Evolutionary conservation across 805 yeast species (phyloP).

Genomic region (Yamadazyma kitorensis): DNA sequence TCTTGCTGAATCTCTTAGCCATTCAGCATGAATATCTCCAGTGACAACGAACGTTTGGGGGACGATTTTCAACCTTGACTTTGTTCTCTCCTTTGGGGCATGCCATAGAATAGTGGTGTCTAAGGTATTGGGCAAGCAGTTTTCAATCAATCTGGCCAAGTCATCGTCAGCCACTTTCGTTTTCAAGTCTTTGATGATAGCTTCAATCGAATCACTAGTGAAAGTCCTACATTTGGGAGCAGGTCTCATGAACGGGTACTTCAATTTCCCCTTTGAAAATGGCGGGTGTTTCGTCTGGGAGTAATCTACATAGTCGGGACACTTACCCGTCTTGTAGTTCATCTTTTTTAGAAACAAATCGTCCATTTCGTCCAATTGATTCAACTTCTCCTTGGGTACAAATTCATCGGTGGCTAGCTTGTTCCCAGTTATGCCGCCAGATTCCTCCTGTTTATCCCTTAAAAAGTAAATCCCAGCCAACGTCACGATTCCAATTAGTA

Average conservation of each 20-base stretch:
- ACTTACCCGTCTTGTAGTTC: too few relatives aligned
- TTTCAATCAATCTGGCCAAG: slow-evolving; percentile 72
- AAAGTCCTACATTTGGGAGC: slow-evolving; percentile 70
- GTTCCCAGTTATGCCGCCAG: too few relatives aligned
- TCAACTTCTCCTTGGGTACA: too few relatives aligned
- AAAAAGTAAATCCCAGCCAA: too few relatives aligned
- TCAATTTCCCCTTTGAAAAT: slow-evolving; percentile 50
- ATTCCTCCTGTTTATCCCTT: too few relatives aligned
- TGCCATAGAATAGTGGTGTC: slow-evolving; percentile 87
- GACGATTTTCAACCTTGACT: slow-evolving; percentile 3
- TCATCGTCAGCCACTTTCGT: slow-evolving; percentile 56
- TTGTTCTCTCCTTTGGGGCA: slow-evolving; percentile 3
- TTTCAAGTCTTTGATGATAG: slow-evolving; percentile 51
- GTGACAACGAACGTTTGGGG: slow-evolving; percentile 78
- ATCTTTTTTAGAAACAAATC: too few relatives aligned
- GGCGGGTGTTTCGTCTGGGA: slow-evolving; percentile 57
- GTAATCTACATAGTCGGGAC: slow-evolving; percentile 65
- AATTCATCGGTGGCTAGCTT: too few relatives aligned
- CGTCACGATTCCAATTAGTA: too few relatives aligned
- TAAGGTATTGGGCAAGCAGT: slow-evolving; percentile 81
- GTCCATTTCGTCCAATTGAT: too few relatives aligned
- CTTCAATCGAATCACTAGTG: slow-evolving; percentile 58
- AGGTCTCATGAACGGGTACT: slow-evolving; percentile 77
- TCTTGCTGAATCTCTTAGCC: slow-evolving; percentile 86
- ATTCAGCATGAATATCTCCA: slow-evolving; percentile 91